phyloP scores from a whole-genome alignment of 306 rosid genomes.

The Adenanthera pavonina region DNA sequence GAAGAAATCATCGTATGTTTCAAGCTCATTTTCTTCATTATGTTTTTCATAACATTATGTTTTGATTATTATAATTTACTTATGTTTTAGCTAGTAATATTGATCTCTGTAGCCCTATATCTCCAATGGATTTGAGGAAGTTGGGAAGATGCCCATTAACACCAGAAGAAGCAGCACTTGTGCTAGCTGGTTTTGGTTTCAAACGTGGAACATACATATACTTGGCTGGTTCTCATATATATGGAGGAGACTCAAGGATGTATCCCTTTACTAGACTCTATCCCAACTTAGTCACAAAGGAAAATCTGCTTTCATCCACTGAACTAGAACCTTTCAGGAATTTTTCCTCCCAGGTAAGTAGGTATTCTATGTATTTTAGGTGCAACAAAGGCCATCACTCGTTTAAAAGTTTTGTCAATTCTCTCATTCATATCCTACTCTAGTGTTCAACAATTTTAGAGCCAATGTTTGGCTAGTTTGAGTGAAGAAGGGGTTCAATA shows the following conservation, averaged over 20 bases:
- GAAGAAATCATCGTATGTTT: constrained; percentile 68
- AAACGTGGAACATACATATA: constrained; percentile 73
- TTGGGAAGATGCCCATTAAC: constrained; percentile 91
- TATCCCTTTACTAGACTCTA: constrained; percentile 73
- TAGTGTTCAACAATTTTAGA: constrained; percentile 3
- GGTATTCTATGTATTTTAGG: background rate
- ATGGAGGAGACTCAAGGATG: constrained; percentile 82
- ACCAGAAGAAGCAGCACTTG: constrained; percentile 97
- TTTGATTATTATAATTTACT: background rate
- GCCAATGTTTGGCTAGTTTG: background rate
- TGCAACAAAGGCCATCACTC: background rate
- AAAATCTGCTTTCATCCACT: constrained; percentile 65
- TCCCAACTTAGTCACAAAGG: constrained; percentile 90
- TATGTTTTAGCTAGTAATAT: constrained; percentile 18
- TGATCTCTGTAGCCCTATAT: constrained; percentile 50
- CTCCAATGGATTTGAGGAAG: constrained; percentile 68
- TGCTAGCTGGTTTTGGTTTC: constrained; percentile 84
- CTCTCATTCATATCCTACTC: background rate
- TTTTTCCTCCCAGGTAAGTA: constrained; percentile 86
- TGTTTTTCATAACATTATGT: constrained; percentile 8
- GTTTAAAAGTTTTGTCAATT: background rate
- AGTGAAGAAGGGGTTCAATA: background rate
- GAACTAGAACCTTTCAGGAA: constrained; percentile 88
- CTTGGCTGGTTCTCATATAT: constrained; percentile 86
- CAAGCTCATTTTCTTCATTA: background rate